Evolutionary conservation across 108 stramenopile genomes (phyloP).

Genomic region (Nitzschia inconspicua): DNA sequence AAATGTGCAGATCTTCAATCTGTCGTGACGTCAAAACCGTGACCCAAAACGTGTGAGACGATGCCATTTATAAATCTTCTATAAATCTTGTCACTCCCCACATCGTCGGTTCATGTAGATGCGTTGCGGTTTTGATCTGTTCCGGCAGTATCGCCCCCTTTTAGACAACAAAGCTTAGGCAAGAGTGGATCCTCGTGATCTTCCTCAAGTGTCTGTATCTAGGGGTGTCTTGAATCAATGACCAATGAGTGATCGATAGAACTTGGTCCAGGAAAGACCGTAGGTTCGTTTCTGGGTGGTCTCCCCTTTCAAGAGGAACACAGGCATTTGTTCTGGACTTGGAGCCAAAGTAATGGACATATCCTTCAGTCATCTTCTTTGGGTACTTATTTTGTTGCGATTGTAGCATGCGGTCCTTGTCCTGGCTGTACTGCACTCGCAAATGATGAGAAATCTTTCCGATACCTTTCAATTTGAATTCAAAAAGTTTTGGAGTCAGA

Average conservation of each 20-base stretch:
- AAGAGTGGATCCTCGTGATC: constrained; percentile 21
- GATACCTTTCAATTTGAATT: constrained; percentile 30
- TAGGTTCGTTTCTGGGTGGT: constrained; percentile 7
- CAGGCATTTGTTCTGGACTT: constrained; percentile 9
- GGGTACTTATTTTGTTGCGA: constrained; percentile 13
- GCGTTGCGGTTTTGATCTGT: too few relatives aligned
- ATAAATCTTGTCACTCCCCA: too few relatives aligned
- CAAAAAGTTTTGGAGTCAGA: neutral
- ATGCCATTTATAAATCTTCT: too few relatives aligned
- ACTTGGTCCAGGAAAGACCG: neutral
- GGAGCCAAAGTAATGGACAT: constrained; percentile 20
- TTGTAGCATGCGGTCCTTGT: constrained; percentile 8
- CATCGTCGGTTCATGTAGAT: too few relatives aligned
- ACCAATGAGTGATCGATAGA: constrained; percentile 21
- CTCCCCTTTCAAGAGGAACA: constrained; percentile 7
- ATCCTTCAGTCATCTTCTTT: constrained; percentile 14
- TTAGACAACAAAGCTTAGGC: too few relatives aligned
- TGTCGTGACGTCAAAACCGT: too few relatives aligned
- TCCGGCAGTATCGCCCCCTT: too few relatives aligned
- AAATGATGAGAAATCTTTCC: constrained; percentile 5
- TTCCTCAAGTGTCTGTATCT: constrained; percentile 18
- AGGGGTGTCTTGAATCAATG: constrained; percentile 19
- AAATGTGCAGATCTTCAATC: too few relatives aligned
- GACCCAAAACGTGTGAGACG: too few relatives aligned
- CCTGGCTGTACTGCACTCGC: neutral